Evolutionary conservation across 805 yeast genomes (phyloP).

Genomic region (Myxozyma neotropica): DNA sequence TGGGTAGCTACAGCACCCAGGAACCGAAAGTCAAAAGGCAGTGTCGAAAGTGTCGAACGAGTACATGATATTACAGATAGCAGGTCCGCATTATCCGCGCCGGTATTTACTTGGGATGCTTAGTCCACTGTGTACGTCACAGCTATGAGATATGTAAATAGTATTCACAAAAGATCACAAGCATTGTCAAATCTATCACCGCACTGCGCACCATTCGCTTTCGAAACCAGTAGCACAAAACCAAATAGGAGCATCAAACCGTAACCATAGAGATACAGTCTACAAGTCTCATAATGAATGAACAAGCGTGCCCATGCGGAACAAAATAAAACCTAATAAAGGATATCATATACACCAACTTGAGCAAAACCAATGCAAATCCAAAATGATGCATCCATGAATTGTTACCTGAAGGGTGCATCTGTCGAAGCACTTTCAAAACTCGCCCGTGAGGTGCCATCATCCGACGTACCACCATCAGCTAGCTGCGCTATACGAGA

Average conservation of each 20-base stretch:
- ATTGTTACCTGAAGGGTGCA: constrained; percentile 2
- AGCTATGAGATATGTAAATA: not conserved
- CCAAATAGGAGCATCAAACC: not conserved
- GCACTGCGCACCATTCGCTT: not conserved
- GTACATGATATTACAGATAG: constrained; percentile 2
- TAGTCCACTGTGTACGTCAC: not conserved
- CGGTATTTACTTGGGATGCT: constrained; percentile 3
- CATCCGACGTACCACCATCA: not conserved
- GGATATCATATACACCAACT: not conserved
- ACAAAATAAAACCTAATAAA: not conserved
- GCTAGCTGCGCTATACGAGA: not conserved
- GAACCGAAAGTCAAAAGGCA: not conserved
- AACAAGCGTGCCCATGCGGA: not conserved
- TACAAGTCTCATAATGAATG: too few species aligned
- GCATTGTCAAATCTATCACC: not conserved
- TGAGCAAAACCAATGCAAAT: too few species aligned
- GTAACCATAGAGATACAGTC: not conserved
- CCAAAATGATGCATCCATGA: not conserved
- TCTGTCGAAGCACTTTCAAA: constrained; percentile 2
- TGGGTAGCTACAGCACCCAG: not conserved
- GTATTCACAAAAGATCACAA: not conserved
- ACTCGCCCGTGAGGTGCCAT: not conserved
- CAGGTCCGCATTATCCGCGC: not conserved
- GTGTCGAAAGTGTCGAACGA: not conserved
- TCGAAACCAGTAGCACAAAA: not conserved